A percentile compares a stretch with the other conserved stretches of the same genome.
These are phyloP conservation scores for Chlamydomonas sphaeroides DNA, from an alignment of 139 green algal genomes.

Conservation along the genomic window DNA sequence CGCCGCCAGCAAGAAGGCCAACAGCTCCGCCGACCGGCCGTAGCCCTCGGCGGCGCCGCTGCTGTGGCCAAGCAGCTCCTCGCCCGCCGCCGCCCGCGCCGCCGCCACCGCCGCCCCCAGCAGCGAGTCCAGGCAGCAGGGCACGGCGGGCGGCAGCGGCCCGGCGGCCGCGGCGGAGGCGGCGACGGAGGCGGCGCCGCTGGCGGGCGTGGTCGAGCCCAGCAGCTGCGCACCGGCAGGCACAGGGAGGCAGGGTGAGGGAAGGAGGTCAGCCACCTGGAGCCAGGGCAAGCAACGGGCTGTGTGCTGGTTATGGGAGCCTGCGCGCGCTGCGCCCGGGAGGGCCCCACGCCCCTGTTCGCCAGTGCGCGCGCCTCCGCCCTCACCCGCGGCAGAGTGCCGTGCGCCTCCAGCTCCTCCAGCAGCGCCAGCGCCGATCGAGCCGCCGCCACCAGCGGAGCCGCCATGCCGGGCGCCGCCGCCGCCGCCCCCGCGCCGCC, in stretches of 20 bases:
- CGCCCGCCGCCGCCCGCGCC: constrained; percentile 60
- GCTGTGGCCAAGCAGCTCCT: constrained; percentile 70
- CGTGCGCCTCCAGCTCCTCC: constrained; percentile 25
- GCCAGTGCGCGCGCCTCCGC: too few species aligned
- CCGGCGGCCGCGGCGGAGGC: not conserved
- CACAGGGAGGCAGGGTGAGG: too few species aligned
- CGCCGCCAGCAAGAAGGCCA: constrained; percentile 56
- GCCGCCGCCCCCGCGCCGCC: not conserved
- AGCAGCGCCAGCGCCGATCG: not conserved
- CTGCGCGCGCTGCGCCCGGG: too few species aligned
- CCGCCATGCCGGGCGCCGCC: not conserved
- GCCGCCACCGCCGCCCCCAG: constrained; percentile 11
- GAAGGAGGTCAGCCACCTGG: too few species aligned
- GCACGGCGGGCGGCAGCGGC: not conserved
- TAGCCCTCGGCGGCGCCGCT: constrained; percentile 47
- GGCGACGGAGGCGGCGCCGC: not conserved
- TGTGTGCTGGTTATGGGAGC: too few species aligned
- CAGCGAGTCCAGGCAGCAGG: not conserved
- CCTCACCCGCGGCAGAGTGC: not conserved
- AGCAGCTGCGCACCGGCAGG: not conserved
- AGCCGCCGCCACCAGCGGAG: not conserved
- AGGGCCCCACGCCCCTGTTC: too few species aligned
- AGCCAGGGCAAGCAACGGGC: too few species aligned
- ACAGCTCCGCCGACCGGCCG: constrained; percentile 52
- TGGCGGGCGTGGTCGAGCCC: too few species aligned